A percentile compares a stretch with the other conserved stretches of the same genome.
phyloP scores from a whole-genome alignment of 2,329 filamentous ascomycete genomes.

The Penicillium sp. region DNA sequence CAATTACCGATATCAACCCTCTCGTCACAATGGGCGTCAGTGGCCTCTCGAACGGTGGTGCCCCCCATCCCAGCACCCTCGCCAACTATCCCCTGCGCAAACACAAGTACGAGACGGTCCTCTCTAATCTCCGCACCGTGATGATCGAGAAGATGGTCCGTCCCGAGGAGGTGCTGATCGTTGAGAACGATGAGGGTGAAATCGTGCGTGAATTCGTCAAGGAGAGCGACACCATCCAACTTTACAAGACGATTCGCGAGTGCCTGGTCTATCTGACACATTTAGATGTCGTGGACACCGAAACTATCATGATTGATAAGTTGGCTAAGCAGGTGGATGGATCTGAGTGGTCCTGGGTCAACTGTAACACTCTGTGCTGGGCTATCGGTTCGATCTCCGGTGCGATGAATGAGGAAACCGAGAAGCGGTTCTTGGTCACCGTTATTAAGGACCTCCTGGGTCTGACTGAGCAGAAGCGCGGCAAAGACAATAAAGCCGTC shows the following conservation, averaged over 20 bases:
- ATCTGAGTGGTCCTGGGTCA: constrained; percentile 97
- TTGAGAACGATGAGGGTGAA: constrained; percentile 99
- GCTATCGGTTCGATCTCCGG: constrained; percentile 98
- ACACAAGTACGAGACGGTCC: constrained; percentile 94
- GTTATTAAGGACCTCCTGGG: constrained; percentile 98
- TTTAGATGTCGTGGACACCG: constrained; percentile 94
- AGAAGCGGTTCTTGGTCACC: constrained; percentile 97
- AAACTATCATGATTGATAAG: constrained; percentile 99
- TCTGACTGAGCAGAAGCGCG: constrained; percentile 97
- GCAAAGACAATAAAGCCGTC: constrained; percentile 99
- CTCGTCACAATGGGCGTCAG: constrained; percentile 76
- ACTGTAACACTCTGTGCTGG: constrained; percentile 99
- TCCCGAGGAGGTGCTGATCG: constrained; percentile 95
- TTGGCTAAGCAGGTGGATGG: constrained; percentile 93
- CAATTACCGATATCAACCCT: constrained; percentile 90
- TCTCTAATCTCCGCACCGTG: constrained; percentile 91
- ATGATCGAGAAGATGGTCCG: constrained; percentile 99
- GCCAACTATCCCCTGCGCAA: constrained; percentile 92
- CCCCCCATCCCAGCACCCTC: constrained; percentile 81
- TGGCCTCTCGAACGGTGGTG: constrained; percentile 76
- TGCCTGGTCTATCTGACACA: constrained; percentile 97
- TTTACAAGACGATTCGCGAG: constrained; percentile 98
- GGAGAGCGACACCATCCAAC: constrained; percentile 97
- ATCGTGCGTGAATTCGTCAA: constrained; percentile 99
- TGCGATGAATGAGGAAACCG: constrained; percentile 99